Percentiles rank a stretch among this genome's conserved stretches.
Evolutionary conservation across 306 rosid genomes (phyloP).

Genomic region (Lablab purpureus): DNA sequence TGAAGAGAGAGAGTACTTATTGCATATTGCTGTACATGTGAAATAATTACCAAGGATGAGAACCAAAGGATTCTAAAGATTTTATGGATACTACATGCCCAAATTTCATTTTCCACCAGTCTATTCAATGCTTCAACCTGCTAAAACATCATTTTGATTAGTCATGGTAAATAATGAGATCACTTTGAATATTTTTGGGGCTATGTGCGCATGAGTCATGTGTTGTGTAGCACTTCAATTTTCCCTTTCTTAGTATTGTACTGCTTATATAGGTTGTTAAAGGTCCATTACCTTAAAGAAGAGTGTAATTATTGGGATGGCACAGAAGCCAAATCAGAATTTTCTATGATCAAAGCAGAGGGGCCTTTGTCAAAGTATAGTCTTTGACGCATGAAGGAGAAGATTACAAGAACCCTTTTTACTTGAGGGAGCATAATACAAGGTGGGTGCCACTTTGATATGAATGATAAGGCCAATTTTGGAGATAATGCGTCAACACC

Average conservation of each 20-base stretch:
- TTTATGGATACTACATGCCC: conserved; percentile 43
- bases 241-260: conserved; percentile 31
- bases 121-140: conserved; percentile 52
- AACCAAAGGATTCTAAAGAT: conserved; percentile 28
- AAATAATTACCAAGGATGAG: conserved; percentile 42
- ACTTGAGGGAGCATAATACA: conserved; percentile 48
- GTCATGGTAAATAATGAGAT: conserved; percentile 50
- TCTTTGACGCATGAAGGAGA: conserved; percentile 41
- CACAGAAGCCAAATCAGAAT: conserved; percentile 33
- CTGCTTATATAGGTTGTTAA: conserved; percentile 24
- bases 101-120: conserved; percentile 45
- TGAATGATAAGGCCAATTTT: conserved; percentile 52
- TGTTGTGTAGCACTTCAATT: conserved; percentile 37
- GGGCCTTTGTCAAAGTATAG: conserved; percentile 45
- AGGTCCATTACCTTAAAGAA: conserved; percentile 37
- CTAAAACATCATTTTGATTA: conserved; percentile 43
- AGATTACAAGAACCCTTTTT: conserved; percentile 53
- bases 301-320: conserved; percentile 38
- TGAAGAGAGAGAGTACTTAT: conserved; percentile 39
- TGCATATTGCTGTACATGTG: conserved; percentile 46
- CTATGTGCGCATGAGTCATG: conserved; percentile 49
- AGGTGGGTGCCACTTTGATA: conserved; percentile 58
- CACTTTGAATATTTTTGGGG: conserved; percentile 45
- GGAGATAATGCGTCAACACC: conserved; percentile 53
- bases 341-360: conserved; percentile 47